phyloP scores from a whole-genome alignment of 2,329 filamentous ascomycete species.

The Xylaria sp. region DNA sequence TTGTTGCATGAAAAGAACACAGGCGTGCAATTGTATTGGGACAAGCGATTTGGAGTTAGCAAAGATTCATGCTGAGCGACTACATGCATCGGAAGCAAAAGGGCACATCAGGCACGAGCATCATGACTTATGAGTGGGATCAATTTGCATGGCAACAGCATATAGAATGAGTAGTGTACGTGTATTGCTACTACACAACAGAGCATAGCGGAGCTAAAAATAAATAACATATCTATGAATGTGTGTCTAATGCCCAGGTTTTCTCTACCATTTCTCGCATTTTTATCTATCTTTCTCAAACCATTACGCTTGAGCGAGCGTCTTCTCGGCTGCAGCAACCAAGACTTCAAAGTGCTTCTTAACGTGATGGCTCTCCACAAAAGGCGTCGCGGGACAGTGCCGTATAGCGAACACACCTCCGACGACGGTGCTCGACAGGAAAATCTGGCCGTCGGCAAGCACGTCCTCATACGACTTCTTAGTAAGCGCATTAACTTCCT shows the following conservation, averaged over 20 bases:
- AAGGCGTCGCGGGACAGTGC: constrained; percentile 77
- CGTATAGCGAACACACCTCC: constrained; percentile 81
- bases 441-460: constrained; percentile 80
- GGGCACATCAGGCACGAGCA: background rate
- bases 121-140: constrained; percentile 17
- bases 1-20: background rate
- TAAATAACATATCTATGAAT: constrained; percentile 16
- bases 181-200: background rate
- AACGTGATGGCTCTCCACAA: constrained; percentile 78
- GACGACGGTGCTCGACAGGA: constrained; percentile 81
- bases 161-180: background rate
- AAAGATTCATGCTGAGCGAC: background rate
- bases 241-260: constrained; percentile 11
- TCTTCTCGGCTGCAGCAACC: constrained; percentile 70
- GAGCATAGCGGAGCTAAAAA: constrained; percentile 5
- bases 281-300: background rate
- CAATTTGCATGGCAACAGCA: constrained; percentile 9
- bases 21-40: constrained; percentile 14
- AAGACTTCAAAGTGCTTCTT: constrained; percentile 79
- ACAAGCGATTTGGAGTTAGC: background rate
- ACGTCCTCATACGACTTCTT: constrained; percentile 80
- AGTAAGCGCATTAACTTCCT: constrained; percentile 74
- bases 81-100: background rate
- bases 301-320: constrained; percentile 50
- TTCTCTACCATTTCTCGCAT: constrained; percentile 20